Evolutionary conservation across 306 rosid genomes (phyloP).

Genomic region (Corylus avellana): DNA sequence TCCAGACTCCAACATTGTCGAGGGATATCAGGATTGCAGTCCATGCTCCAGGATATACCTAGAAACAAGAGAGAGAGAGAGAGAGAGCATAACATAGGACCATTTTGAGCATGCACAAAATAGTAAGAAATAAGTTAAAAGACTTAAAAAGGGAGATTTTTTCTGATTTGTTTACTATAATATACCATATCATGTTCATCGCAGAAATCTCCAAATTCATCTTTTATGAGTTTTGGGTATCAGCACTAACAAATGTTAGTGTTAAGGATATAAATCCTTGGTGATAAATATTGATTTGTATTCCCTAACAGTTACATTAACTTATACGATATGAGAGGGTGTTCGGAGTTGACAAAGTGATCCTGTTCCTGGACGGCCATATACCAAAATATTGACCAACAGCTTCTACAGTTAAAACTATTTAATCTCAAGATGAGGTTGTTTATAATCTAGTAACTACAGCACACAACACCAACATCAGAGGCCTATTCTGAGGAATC

Average conservation of each 20-base stretch:
- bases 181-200: neutral
- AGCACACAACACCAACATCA: neutral
- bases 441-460: neutral
- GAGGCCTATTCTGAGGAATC: neutral
- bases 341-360: neutral
- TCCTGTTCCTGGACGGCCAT: neutral
- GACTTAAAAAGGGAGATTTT: neutral
- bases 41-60: slow-evolving; percentile 99
- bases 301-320: neutral
- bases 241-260: neutral
- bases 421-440: neutral
- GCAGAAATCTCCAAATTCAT: neutral
- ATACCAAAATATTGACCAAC: neutral
- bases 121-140: neutral
- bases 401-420: neutral
- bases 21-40: slow-evolving; percentile 84
- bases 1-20: slow-evolving; percentile 95
- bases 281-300: too few species aligned
- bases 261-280: too few species aligned
- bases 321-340: neutral
- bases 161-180: neutral
- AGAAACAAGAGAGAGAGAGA: neutral
- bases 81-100: neutral
- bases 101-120: neutral
- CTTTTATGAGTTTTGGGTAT: neutral